Evolutionary conservation across 1,284 basidiomycete genomes (phyloP), one percentile per base, ranked within the genome.

Genomic region (Inonotus obliquus): DNA sequence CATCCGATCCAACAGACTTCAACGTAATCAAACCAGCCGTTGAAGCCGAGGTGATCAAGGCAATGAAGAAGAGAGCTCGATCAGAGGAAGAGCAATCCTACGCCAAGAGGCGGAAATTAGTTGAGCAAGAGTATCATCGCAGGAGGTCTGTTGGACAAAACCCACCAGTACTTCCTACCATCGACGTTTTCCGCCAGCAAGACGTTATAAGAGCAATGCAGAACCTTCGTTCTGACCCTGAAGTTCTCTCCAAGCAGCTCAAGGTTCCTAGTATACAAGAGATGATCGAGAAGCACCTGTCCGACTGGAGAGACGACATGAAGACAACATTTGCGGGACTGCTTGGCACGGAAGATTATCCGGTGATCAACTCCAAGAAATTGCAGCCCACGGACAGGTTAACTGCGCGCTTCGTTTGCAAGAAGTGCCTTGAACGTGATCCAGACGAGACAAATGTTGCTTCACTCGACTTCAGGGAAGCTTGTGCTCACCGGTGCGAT

Each of bases 361-460:
- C 75, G 67, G 74, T 74, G 21, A 73, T 79, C 10, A 80, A 76
- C 67, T 76, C 67, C 54, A 77, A 72, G 27, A 69, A 74, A 57
- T 60, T 86, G 6, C 81, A 83, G 69, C 86, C 85, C 0, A 78
- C 79, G 14, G 78, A 85, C 45, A 76, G 84, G 52, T 61, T 84
- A 13, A 84, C 80, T 5, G 84, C 85, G 0, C 73, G 81, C 25
- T 89, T 87, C 70, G 68, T 72, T 27, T 90, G 88, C 68, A 77
- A 69, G 60, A 67, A 68, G 51, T 90, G 87, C 66, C 67, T 72
- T 2, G 72, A 72, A 6, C 69, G 78, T 2, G 69, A 72, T 14
- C 67, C 62, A 23, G 70, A 69, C 37, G 74, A 75, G 65, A 68
- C 69, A 29, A 73, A 73, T 44, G 74, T 77, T 47, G 73, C 69